Evolutionary conservation across 2,329 filamentous ascomycete species (phyloP), one percentile per base, ranked within the genome.

Genomic region (Diplodia intermedia): DNA sequence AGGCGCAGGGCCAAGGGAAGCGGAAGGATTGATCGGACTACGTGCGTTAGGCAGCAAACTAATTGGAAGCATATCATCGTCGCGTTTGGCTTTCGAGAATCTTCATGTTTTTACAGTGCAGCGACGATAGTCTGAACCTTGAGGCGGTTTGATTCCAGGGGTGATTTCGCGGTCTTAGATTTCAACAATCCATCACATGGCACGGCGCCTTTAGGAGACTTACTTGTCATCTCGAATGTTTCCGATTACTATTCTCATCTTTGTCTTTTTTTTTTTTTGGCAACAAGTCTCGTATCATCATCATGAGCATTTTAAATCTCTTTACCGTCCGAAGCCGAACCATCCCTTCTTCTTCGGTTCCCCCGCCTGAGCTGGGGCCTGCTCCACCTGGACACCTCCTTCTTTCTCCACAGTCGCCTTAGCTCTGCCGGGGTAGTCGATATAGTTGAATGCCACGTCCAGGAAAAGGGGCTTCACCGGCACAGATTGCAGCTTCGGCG

Each of bases 361-460:
- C 71, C 75, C 75, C 70, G 80, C 78, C 69, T n/a, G 18, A 2
- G n/a, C 6, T 14, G 76, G 73, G 14, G 69, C 52, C n/a, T 36
- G 68, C 4, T 69, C 69, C 5, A 67, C 66, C 9, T 70, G 73
- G 14, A 70, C 69, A 18, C 43, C 67, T 20, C 57, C 53, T 7
- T 38, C 56, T 60, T 72, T 71, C 69, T 73, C 72, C 29, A 69
- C 71, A 6, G 70, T 71, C 66, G 72, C 74, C 69, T 77, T 75
- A 38, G 79, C 72, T 72, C 88, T 88, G 40, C 89, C 89, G 0
- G 94, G 93, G 76, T 99, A 99, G 60, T 93, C 89, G 70, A 99
- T 94, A 77, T 97, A 98, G 78, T 98, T 98, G 91, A 93, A 99
- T 11, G 95, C 95, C 8, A 97, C 90, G 76, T 99, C 95, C 69